Percentiles rank a stretch among this genome's conserved stretches.
Conservation (phyloP, 2,329 filamentous ascomycete genomes). For the Cadophora malorum region DNA sequence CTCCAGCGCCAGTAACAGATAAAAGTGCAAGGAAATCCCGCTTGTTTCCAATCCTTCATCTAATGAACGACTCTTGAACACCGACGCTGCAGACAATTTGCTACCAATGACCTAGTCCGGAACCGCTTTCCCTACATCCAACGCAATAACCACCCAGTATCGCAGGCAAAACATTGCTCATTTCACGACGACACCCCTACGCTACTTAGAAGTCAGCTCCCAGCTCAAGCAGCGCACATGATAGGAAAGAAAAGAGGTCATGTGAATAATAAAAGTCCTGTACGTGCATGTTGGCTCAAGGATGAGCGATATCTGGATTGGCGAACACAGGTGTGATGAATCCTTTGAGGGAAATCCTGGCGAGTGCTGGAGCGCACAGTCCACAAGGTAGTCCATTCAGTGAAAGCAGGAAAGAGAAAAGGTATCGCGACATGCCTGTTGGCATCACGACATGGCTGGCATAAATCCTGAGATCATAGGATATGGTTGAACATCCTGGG, state of each 20-base stretch:
- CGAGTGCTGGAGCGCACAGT: background rate
- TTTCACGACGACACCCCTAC: background rate
- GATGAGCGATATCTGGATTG: background rate
- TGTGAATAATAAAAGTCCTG: conserved; percentile 7
- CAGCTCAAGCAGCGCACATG: background rate
- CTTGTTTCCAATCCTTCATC: background rate
- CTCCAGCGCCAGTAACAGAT: background rate
- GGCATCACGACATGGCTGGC: conserved; percentile 28
- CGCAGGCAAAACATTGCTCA: background rate
- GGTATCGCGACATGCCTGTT: conserved; percentile 36
- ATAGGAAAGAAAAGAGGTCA: background rate
- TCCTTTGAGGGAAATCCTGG: background rate
- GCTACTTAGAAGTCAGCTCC: conserved; percentile 14
- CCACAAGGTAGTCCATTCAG: background rate
- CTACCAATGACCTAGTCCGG: background rate
- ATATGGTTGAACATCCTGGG: background rate
- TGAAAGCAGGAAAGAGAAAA: conserved; percentile 25
- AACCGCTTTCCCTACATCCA: background rate
- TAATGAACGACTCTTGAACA: background rate
- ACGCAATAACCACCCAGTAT: background rate
- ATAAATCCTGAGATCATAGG: background rate
- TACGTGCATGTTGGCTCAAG: conserved; percentile 10
- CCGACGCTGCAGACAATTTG: background rate
- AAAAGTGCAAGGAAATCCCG: background rate
- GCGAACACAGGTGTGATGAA: background rate